Evolutionary conservation across 31 red algal species (phyloP).

Genomic region (Odonthalia washingtoniensis): DNA sequence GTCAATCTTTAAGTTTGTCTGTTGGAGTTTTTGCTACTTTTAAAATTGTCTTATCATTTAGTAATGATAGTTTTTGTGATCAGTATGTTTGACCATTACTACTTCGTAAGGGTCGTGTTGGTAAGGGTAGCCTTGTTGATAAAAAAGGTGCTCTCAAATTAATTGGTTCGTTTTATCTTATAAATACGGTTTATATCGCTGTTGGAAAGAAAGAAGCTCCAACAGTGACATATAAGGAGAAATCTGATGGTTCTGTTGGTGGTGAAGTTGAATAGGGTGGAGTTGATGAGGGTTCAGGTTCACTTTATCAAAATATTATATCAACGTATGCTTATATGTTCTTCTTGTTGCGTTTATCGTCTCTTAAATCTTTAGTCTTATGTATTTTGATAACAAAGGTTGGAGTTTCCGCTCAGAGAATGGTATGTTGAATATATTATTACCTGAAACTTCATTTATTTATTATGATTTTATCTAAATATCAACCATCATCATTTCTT

Average conservation of each 20-base stretch:
- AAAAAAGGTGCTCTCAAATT: slow-evolving; percentile 60
- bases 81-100: too few species aligned
- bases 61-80: slow-evolving; percentile 73
- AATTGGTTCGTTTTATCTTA: slow-evolving; percentile 66
- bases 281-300: slow-evolving; percentile 7
- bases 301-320: slow-evolving; percentile 35
- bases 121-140: too few species aligned
- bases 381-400: slow-evolving; percentile 79
- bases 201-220: slow-evolving; percentile 66
- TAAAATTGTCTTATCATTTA: slow-evolving; percentile 88
- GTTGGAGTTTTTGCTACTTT: slow-evolving; percentile 87
- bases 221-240: not conserved
- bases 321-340: slow-evolving; percentile 58
- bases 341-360: slow-evolving; percentile 44
- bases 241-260: slow-evolving; percentile 27
- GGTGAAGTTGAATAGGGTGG: not conserved
- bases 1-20: slow-evolving; percentile 86
- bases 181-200: slow-evolving; percentile 63
- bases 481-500: too few species aligned
- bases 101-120: too few species aligned
- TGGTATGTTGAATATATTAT: slow-evolving; percentile 45
- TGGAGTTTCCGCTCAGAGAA: slow-evolving; percentile 88
- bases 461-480: not conserved
- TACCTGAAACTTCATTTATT: not conserved
- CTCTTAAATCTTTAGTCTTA: slow-evolving; percentile 62